phyloP scores from a whole-genome alignment of 768 basidiomycete genomes.

The Megacollybia marginata region DNA sequence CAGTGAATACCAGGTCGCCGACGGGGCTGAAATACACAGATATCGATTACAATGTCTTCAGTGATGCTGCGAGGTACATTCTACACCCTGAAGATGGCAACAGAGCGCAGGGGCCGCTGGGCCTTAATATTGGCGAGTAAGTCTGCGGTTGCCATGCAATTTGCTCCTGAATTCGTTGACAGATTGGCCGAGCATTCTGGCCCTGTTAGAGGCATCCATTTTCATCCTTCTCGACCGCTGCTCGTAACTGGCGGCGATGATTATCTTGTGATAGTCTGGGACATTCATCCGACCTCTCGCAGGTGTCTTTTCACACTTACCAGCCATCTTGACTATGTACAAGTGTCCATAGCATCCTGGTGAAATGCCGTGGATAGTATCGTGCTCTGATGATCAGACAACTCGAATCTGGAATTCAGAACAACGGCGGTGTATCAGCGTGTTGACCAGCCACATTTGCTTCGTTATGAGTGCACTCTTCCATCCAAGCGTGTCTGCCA shows the following conservation, averaged over 20 bases:
- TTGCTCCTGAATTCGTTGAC: constrained; percentile 56
- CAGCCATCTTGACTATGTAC: constrained; percentile 95
- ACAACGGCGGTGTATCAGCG: constrained; percentile 94
- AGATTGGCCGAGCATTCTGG: constrained; percentile 99
- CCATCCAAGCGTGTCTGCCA: constrained; percentile 97
- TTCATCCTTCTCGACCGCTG: constrained; percentile 91
- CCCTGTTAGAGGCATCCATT: constrained; percentile 90
- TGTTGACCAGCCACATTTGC: constrained; percentile 97
- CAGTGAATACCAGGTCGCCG: constrained; percentile 73
- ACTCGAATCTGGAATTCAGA: constrained; percentile 99
- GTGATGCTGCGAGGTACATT: constrained; percentile 78
- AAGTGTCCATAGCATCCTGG: constrained; percentile 89
- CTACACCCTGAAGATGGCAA: constrained; percentile 42
- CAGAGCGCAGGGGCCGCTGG: constrained; percentile 55
- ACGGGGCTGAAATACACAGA: constrained; percentile 87
- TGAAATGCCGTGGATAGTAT: constrained; percentile 99
- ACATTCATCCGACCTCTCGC: constrained; percentile 80
- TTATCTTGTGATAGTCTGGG: constrained; percentile 99
- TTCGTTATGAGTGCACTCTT: constrained; percentile 99
- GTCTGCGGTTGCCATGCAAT: constrained; percentile 23
- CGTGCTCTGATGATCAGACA: constrained; percentile 94
- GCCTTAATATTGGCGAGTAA: constrained; percentile 63
- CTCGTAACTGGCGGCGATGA: constrained; percentile 94
- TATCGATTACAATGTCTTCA: constrained; percentile 93
- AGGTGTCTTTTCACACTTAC: constrained; percentile 88